phyloP scores from a whole-genome alignment of 345 rosid genomes.

The Lumnitzera littorea region DNA sequence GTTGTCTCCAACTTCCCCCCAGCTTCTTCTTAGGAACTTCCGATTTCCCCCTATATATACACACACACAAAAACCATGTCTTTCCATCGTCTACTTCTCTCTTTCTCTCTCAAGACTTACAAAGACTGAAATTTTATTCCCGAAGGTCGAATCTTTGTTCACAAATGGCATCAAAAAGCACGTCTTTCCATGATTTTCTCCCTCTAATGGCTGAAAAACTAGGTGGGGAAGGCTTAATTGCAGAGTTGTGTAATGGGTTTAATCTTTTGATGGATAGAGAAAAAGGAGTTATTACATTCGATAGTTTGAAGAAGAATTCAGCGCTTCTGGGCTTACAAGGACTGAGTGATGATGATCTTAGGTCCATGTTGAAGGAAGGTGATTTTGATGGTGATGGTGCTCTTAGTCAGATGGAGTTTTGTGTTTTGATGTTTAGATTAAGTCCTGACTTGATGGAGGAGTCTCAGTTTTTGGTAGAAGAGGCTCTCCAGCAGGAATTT shows the following conservation, averaged over 20 bases:
- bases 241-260: slow-evolving; percentile 80
- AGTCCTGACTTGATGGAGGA: slow-evolving; percentile 85
- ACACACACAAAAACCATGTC: slow-evolving; percentile 1
- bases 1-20: slow-evolving; percentile 44
- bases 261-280: slow-evolving; percentile 55
- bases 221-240: slow-evolving; percentile 72
- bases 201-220: slow-evolving; percentile 77
- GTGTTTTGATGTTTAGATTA: slow-evolving; percentile 84
- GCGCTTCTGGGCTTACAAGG: slow-evolving; percentile 59
- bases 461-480: slow-evolving; percentile 48
- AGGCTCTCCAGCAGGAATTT: slow-evolving; percentile 51
- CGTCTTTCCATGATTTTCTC: slow-evolving; percentile 52
- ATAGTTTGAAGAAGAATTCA: slow-evolving; percentile 53
- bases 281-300: slow-evolving; percentile 67
- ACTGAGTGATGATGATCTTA: slow-evolving; percentile 63
- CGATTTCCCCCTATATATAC: slow-evolving; percentile 14
- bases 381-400: slow-evolving; percentile 72
- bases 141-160: slow-evolving; percentile 9
- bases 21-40: slow-evolving; percentile 50
- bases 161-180: slow-evolving; percentile 31
- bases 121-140: background rate
- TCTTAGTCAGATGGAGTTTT: slow-evolving; percentile 85
- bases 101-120: background rate
- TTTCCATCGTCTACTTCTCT: background rate
- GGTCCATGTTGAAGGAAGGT: slow-evolving; percentile 63